Base-by-base conservation (phyloP, 805 yeast species). In the Komagataella pastoris region DNA sequence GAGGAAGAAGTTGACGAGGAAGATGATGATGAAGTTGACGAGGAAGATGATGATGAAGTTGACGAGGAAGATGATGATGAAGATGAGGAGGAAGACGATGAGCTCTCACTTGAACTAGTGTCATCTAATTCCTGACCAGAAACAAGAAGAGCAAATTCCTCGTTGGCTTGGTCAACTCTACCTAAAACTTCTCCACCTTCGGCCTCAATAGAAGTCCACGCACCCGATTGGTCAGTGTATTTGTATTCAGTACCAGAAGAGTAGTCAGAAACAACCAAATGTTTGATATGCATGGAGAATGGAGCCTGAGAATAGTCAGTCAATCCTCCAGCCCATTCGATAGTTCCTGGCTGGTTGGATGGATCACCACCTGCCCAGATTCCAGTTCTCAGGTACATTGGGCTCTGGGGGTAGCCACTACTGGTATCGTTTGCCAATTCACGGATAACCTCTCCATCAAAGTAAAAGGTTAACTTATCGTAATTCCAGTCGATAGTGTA, bases 401-500 rank as follows among this genome's bases (percentile, higher is more conserved):
- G 97, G n/a, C 88, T 71, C 68, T 89, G 96, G 47, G 97, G 97
- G 65, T 77, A 90, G 4, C 95, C 95, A 61, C 79, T 74, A 17
- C 77, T 62, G 19, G 81, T 70, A 52, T 70, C 67, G 52, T 78
- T 72, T 8, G 61, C 47, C 51, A 90, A 68, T 1, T 85, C 76
- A 71, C 97, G 80, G 7, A 87, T 79, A 1, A 73, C 71, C 6
- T 56, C 61, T 24, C 91, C 95, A 60, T 90, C 95, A 23, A 88
- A 58, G 53, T 76, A 77, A 89, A 95, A 90, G 7, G 76, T 71
- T 46, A 85, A 68, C 6, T 69, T 61, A 47, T 81, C 83, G 57
- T 77, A 68, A 2, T 83, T 79, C 97, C 97, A 89, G 57, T 88
- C 96, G 52, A 90, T 66, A 6, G 93, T 81, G 66, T 89, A 90